Evolutionary conservation across 768 basidiomycete genomes (phyloP), one percentile per base, ranked within the genome.

Genomic region (Clitopilus hobsonii): DNA sequence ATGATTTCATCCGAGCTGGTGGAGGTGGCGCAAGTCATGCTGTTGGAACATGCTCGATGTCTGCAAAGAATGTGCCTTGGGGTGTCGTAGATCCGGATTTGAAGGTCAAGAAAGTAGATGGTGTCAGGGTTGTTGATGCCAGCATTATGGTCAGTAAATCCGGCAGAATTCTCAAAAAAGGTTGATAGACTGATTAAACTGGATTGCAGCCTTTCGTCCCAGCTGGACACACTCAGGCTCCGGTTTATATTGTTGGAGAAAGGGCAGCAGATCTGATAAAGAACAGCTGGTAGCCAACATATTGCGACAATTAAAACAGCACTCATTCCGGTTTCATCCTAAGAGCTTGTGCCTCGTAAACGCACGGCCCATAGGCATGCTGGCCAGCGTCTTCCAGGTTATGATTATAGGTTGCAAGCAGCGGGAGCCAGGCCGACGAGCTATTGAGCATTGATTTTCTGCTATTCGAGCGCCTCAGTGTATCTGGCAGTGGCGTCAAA

Each of bases 21-120:
- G 58, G 58, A n/a, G 49, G 32, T 4, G 56, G 50, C 5, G 55
- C 55, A 13, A 57, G 54, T 32, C 72, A 74, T 60, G 60, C 64
- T 3, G 63, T 63, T 18, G 64, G 68, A 1, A 68, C 69, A 1
- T 69, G 71, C 18, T 50, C 58, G 7, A 72, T 73, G 69, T 63
- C 65, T 11, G 52, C 65, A 2, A 52, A 52, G 32, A 51, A 53
- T 18, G 63, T 64, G 13, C 52, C 48, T 2, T 60, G 58, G 52
- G 71, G 72, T 6, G 72, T 73, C 23, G 64, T 71, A 0, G 63
- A 73, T 54, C 63, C 71, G 2, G 61, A 69, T 49, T 53, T 75
- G 3, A 32, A 51, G 0, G 64, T 75, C 3, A 71, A 73, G 54
- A 68, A 69, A 6, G 63, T 62, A 1, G 22, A 18, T 6, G 71